Percentiles rank a stretch among this genome's conserved stretches.
These are phyloP conservation scores for Fraxinus platypoda DNA, from an alignment of 305 asterid species.

Conservation along the genomic window DNA sequence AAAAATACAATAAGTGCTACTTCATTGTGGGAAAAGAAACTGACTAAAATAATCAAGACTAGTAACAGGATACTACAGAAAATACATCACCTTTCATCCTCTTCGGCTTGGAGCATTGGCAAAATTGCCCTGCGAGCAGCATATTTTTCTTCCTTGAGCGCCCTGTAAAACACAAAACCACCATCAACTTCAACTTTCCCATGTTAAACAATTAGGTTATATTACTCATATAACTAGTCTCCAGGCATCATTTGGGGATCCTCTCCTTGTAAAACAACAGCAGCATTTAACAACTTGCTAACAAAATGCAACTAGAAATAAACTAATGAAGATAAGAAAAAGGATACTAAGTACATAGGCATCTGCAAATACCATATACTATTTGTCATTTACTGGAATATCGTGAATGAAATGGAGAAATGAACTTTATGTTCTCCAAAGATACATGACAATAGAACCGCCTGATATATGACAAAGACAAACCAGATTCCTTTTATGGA, in stretches of 20 bases:
- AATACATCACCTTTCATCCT: constrained; percentile 73
- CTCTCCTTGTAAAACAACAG: background rate
- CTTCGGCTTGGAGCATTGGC: constrained; percentile 96
- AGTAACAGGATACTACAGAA: constrained; percentile 1
- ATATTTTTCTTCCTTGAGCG: constrained; percentile 85
- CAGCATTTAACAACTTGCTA: constrained; percentile 1
- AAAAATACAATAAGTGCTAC: background rate
- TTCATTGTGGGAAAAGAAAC: background rate
- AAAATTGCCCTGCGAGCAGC: constrained; percentile 86
- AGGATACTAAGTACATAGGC: background rate
- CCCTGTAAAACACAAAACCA: constrained; percentile 47
- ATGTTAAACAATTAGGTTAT: constrained; percentile 4
- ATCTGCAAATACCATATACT: background rate
- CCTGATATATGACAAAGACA: background rate
- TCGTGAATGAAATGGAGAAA: background rate
- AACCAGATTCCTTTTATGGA: background rate
- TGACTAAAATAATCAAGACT: background rate
- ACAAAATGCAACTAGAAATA: background rate
- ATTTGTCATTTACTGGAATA: background rate
- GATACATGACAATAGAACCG: background rate
- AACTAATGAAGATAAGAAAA: background rate
- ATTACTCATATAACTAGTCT: background rate
- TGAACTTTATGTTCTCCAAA: background rate
- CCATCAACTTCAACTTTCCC: constrained; percentile 11
- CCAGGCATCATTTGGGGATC: background rate